Evolutionary conservation across 2,329 filamentous ascomycete genomes (phyloP).

Genomic region (Pseudofabraea citricarpa): DNA sequence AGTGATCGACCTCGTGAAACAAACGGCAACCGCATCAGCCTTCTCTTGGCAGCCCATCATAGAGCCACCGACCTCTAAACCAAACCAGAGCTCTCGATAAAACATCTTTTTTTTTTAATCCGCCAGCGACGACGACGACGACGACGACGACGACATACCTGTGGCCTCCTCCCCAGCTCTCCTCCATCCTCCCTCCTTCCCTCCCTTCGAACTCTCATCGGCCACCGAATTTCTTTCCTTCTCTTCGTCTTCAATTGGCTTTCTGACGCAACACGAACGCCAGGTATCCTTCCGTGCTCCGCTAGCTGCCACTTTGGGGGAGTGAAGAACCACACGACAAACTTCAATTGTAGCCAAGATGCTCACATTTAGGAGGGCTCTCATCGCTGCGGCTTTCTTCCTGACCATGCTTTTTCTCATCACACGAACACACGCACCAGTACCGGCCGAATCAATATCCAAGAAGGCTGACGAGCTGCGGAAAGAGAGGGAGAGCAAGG

Average conservation of each 20-base stretch:
- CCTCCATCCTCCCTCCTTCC: no score
- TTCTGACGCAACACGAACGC: background rate
- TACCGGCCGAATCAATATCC: conserved; percentile 4
- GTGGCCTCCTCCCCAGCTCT: no score
- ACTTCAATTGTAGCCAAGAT: conserved; percentile 54
- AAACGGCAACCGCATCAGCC: background rate
- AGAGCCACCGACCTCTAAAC: background rate
- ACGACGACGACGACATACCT: no score
- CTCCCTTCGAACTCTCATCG: background rate
- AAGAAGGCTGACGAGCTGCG: conserved; percentile 4
- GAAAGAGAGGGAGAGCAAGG: conserved; percentile 1
- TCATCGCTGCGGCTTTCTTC: conserved; percentile 66
- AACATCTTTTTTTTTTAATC: no score
- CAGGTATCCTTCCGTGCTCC: background rate
- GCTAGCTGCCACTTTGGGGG: no score
- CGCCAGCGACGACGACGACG: background rate
- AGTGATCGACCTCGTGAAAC: background rate
- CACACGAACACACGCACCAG: conserved; percentile 49
- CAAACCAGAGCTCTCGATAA: no score
- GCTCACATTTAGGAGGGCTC: conserved; percentile 73
- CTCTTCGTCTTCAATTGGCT: background rate
- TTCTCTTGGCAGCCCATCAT: background rate
- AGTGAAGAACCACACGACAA: no score
- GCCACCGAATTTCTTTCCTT: no score
- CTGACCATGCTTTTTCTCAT: conserved; percentile 67